These are phyloP conservation scores for Lentinula novae-zelandiae DNA, from an alignment of 1,284 basidiomycete species.

Conservation along the genomic window DNA sequence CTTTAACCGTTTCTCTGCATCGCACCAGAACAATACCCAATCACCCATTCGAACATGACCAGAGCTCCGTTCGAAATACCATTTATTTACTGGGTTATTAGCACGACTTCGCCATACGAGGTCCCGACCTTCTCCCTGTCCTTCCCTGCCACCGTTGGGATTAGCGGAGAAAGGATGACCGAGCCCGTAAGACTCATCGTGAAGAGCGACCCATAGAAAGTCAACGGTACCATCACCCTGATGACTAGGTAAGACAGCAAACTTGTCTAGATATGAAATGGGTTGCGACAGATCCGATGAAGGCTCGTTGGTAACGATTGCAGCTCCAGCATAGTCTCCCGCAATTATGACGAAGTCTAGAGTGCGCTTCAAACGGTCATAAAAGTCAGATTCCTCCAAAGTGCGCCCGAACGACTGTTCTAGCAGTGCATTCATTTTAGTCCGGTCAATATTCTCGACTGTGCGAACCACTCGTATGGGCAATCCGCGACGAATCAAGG, in stretches of 20 bases:
- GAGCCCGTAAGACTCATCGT: conserved; percentile 97
- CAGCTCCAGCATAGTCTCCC: conserved; percentile 95
- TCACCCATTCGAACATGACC: conserved; percentile 83
- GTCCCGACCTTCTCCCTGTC: conserved; percentile 87
- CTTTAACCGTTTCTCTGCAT: conserved; percentile 83
- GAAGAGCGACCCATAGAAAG: conserved; percentile 97
- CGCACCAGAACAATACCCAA: conserved; percentile 98
- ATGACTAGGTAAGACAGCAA: conserved; percentile 90
- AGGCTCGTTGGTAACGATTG: conserved; percentile 88
- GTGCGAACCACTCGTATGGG: conserved; percentile 82
- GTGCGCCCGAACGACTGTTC: conserved; percentile 83
- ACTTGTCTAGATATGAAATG: conserved; percentile 97
- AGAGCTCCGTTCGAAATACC: conserved; percentile 97
- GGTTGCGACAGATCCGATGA: conserved; percentile 35
- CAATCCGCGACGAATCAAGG: conserved; percentile 85
- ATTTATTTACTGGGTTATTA: conserved; percentile 97
- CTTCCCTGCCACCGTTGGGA: conserved; percentile 89
- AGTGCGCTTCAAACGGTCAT: conserved; percentile 65
- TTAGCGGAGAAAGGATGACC: conserved; percentile 94
- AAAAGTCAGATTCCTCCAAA: conserved; percentile 78
- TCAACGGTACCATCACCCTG: conserved; percentile 99
- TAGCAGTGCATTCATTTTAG: conserved; percentile 77
- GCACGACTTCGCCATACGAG: conserved; percentile 93
- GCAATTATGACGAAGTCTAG: conserved; percentile 95
- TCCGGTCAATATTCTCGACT: conserved; percentile 63